Evolutionary conservation across 1,284 basidiomycete species (phyloP), one percentile per base, ranked within the genome.

Genomic region (Microbotryum lychnidis-dioicae): DNA sequence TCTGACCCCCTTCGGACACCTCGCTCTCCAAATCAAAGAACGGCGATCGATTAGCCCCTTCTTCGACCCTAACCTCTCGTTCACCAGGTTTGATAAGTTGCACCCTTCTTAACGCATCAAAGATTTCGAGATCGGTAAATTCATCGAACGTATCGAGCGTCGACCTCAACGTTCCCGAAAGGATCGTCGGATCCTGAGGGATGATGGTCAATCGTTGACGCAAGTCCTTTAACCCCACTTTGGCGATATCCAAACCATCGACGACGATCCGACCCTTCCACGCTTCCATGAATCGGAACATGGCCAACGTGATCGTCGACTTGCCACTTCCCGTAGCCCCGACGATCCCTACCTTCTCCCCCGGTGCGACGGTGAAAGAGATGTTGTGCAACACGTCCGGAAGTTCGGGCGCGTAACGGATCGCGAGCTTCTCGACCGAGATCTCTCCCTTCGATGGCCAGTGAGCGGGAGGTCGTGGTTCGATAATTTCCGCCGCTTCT

Each of bases 251-350:
- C 27, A 93, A 70, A n/a, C 82, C 89, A 75, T 97, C 94, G 54
- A 99, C 83, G 23, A 85, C 60, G 61, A 98, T 97, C 6, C 79
- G 78, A 2, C 91, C 91, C 70, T 85, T 81, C 0, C 84, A 84
- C 0, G 91, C 87, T 71, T 96, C 91, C 25, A 94, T 89, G 72
- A 96, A 94, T 56, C 96, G 84, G 85, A 97, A 97, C 80, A 97
- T 91, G 23, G 87, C 89, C 29, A 96, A 79, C 0, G 91, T 91
- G 20, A 97, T 81, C 1, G 91, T 96, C 60, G 85, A 88, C 77
- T 93, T 92, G 52, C 90, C 90, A 27, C 78, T 77, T 20, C 94
- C 93, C 0, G 92, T 97, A 7, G 61, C 54, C 4, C 63, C 61
- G 3, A 97, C 82, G 62, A 97, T 86, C 25, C 92, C 94, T 59